These are phyloP conservation scores for Pythium inflatum DNA, from an alignment of 352 stramenopile species.

Conservation along the genomic window DNA sequence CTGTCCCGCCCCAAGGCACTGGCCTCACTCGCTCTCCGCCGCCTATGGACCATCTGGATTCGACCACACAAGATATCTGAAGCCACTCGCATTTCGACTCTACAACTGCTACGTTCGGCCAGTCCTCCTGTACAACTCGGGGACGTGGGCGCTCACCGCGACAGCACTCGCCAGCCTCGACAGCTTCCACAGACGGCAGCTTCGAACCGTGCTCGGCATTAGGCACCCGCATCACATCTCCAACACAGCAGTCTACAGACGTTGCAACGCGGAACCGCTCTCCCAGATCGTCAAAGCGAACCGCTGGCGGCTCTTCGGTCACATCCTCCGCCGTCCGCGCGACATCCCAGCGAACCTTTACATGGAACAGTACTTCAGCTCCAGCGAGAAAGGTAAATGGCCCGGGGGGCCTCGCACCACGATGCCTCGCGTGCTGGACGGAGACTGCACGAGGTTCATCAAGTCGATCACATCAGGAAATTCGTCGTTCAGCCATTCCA, in stretches of 20 bases:
- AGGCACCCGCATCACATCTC: constrained; percentile 14
- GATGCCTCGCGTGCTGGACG: constrained; percentile 2
- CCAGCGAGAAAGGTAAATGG: neutral
- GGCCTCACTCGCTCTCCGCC: neutral
- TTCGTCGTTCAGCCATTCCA: constrained; percentile 9
- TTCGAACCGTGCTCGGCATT: constrained; percentile 17
- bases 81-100: constrained; percentile 12
- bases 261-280: neutral
- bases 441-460: constrained; percentile 36
- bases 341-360: constrained; percentile 22
- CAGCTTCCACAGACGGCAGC: constrained; percentile 26
- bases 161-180: constrained; percentile 13
- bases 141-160: constrained; percentile 8
- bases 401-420: constrained; percentile 2
- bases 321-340: constrained; percentile 11
- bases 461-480: constrained; percentile 28
- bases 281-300: neutral
- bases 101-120: constrained; percentile 28
- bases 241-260: neutral
- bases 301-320: constrained; percentile 21
- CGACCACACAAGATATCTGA: constrained; percentile 13
- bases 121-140: constrained; percentile 19
- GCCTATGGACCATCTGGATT: constrained; percentile 13
- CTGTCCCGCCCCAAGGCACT: constrained; percentile 1
- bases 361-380: constrained; percentile 16